Base-by-base conservation (phyloP, 208 protist species). In the Phytomonas sp. region DNA sequence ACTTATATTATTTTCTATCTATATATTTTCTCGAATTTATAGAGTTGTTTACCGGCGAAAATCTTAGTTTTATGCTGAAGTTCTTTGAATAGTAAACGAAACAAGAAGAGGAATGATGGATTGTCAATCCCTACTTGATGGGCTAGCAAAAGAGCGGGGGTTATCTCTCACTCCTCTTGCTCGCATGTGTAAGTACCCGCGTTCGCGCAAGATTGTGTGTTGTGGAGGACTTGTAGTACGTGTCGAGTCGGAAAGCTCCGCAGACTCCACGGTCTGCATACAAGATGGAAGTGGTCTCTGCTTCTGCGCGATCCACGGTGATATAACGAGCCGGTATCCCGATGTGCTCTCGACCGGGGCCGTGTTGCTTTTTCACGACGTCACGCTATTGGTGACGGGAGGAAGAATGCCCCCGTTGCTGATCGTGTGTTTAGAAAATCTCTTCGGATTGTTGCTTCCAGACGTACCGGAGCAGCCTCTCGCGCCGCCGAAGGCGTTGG, bases 231-330 rank as follows among this genome's bases (percentile, higher is more conserved):
- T 85, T 66, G 81, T 95, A 46, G 80, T 77, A 26, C 79, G 79
- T 20, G 53, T 95, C 29, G 83, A 89, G 62, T 85, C 81, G 15
- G 90, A 95, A 71, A 92, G 84, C 67, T 78, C 87, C 20, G 76
- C 80, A 4, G 90, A 95, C 80, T 89, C 87, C 28, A 93, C 85
- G 15, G 80, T 95, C 43, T 62, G 82, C n/a, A 67, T 95, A 33
- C 78, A 78, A 36, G 90, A 95, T 68, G 71, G 76, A 60, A 87
- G 77, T 53, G 81, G 84, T 6, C 76, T 81, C 26, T 79, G 82
- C 65, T 84, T 86, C 65, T 93, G 85, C 62, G 83, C 84, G 13
- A 67, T 96, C 8, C 90, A 96, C 73, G 84, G 87, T 37, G 87
- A 86, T 37, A 76, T 96, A 43, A 83, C 85, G 5, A 75, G 46